phyloP scores from a whole-genome alignment of 148 eudicot species.

The Camellia lanceoleosa region DNA sequence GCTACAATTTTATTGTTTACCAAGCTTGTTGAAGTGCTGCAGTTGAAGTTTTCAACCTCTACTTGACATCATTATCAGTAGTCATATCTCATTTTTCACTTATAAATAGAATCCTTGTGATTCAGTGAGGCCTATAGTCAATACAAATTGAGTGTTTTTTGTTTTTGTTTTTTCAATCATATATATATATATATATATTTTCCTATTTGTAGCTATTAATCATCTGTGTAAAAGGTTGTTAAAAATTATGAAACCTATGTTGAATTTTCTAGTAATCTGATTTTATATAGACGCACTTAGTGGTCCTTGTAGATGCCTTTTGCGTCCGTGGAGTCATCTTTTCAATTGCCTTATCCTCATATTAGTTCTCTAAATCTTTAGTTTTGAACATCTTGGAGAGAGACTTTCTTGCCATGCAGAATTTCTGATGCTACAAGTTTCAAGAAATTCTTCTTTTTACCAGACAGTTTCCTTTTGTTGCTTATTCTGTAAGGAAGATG shows the following conservation, averaged over 20 bases:
- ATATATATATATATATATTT: not conserved
- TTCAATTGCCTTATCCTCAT: not conserved
- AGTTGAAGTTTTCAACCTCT: not conserved
- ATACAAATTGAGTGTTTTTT: not conserved
- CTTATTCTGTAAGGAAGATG: no score
- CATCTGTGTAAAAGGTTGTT: not conserved
- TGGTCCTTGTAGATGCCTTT: not conserved
- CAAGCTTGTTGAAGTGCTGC: not conserved
- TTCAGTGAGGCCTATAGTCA: not conserved
- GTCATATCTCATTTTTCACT: not conserved
- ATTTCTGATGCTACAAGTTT: no score
- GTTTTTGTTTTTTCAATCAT: no score
- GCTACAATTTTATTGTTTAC: not conserved
- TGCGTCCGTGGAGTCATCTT: not conserved
- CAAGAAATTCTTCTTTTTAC: no score
- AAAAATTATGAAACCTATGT: not conserved
- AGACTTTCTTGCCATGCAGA: no score
- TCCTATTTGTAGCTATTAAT: not conserved
- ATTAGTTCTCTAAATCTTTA: not conserved
- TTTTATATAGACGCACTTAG: not conserved
- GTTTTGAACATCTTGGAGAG: not conserved
- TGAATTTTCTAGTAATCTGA: not conserved
- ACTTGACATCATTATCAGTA: not conserved
- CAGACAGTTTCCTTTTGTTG: no score
- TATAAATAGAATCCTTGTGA: not conserved